Percentiles rank a stretch among this genome's conserved stretches.
Evolutionary conservation across 768 basidiomycete genomes (phyloP).

Genomic region (Grammothele lineata): DNA sequence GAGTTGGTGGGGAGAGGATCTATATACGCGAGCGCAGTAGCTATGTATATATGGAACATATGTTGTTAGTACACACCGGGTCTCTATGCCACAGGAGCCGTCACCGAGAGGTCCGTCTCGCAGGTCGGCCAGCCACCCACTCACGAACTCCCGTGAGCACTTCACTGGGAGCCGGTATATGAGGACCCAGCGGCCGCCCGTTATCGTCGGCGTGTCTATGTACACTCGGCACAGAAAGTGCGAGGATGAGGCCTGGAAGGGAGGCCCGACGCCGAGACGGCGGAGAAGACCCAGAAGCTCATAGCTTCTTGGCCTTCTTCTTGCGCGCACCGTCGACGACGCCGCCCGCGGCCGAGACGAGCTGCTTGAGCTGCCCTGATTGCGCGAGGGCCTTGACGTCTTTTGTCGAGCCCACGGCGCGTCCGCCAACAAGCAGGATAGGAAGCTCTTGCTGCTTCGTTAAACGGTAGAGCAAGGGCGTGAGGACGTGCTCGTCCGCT

Average conservation of each 20-base stretch:
- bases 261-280: background rate
- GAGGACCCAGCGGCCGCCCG: slow-evolving; percentile 3
- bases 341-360: slow-evolving; percentile 54
- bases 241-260: too few species aligned
- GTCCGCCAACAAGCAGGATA: slow-evolving; percentile 65
- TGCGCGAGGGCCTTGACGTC: slow-evolving; percentile 48
- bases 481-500: slow-evolving; percentile 63
- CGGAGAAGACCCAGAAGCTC: background rate
- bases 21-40: too few species aligned
- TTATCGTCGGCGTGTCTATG: slow-evolving; percentile 5
- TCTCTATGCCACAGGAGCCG: slow-evolving; percentile 14
- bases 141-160: slow-evolving; percentile 10
- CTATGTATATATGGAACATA: slow-evolving; percentile 6
- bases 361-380: slow-evolving; percentile 46
- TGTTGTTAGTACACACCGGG: slow-evolving; percentile 8
- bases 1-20: too few species aligned
- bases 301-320: slow-evolving; percentile 37
- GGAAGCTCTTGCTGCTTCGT: slow-evolving; percentile 54
- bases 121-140: slow-evolving; percentile 6
- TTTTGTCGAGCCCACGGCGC: slow-evolving; percentile 39
- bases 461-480: slow-evolving; percentile 58
- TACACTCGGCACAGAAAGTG: slow-evolving; percentile 1
- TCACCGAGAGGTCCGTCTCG: slow-evolving; percentile 1
- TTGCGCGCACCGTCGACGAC: slow-evolving; percentile 49
- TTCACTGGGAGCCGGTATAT: slow-evolving; percentile 4